phyloP scores from a whole-genome alignment of 352 stramenopile genomes.

The Phytophthora pluvialis region DNA sequence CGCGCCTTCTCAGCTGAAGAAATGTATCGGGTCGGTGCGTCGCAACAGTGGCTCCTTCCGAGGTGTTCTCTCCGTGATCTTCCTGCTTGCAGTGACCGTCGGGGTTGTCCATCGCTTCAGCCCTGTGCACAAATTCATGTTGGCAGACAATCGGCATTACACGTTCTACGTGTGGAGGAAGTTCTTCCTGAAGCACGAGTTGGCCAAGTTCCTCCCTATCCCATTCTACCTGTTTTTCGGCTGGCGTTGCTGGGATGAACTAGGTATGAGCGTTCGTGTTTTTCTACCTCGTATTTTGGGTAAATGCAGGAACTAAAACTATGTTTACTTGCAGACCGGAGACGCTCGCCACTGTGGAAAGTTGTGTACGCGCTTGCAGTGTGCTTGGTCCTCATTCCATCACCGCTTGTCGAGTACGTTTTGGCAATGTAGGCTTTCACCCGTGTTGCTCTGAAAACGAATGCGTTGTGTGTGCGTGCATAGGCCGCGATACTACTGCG shows the following conservation, averaged over 20 bases:
- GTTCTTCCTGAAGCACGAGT: conserved; percentile 77
- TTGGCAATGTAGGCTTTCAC: background rate
- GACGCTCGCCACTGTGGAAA: conserved; percentile 74
- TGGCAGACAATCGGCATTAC: conserved; percentile 93
- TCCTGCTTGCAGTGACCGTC: conserved; percentile 29
- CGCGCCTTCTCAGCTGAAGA: conserved; percentile 34
- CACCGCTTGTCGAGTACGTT: conserved; percentile 88
- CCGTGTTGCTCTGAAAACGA: conserved; percentile 3
- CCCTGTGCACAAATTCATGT: conserved; percentile 90
- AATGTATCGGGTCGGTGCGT: conserved; percentile 46
- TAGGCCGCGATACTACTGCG: conserved; percentile 83
- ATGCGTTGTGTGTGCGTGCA: conserved; percentile 12
- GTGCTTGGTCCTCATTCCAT: conserved; percentile 84
- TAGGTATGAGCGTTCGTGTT: conserved; percentile 49
- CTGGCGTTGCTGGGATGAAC: conserved; percentile 68
- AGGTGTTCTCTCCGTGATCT: conserved; percentile 42
- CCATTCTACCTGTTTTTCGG: conserved; percentile 69
- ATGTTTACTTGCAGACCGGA: conserved; percentile 42
- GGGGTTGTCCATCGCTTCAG: conserved; percentile 69
- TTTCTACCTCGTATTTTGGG: background rate
- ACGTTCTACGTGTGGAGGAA: conserved; percentile 93
- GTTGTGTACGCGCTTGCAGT: conserved; percentile 77
- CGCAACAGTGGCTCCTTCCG: conserved; percentile 42
- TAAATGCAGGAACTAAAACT: conserved; percentile 2
- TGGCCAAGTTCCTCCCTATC: conserved; percentile 71